Evolutionary conservation across 2,329 filamentous ascomycete genomes (phyloP), one percentile per base, ranked within the genome.

Genomic region (Aureobasidium sp.): DNA sequence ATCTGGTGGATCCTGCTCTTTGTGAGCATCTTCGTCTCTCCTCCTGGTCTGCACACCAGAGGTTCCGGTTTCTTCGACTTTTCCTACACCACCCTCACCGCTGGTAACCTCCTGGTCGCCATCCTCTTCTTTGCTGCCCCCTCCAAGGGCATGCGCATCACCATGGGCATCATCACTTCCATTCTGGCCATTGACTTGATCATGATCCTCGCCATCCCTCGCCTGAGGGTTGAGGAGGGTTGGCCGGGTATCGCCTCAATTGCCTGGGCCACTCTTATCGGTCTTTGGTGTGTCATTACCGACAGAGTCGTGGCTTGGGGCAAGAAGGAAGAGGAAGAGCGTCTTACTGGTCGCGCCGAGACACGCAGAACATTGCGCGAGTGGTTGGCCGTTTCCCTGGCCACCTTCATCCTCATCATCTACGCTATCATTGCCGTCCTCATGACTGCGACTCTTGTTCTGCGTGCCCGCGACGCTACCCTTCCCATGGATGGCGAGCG

Each of bases 21-120:
- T n/a, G 85, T 97, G 17, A 91, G 90, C 61, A 85, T 88, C 66
- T 99, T 99, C 76, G 86, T 95, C 67, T 96, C 90, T 59, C 91
- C 91, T 15, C 93, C 93, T 0, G 87, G 88, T 50, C 86, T 97
- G 72, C 85, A 94, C 72, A 89, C 86, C 11, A 85, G 91, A 58
- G 94, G 94, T 5, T 94, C 91, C n/a, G 90, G 90, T 42, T 99
- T 96, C 82, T 91, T 91, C 73, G 84, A 90, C 62, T 95, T 96
- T 71, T 84, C 87, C 65, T 97, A 89, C 74, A 86, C 90, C 5
- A 91, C 86, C 56, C 74, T 97, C 64, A 87, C 92, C 1, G 77
- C 91, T 31, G 85, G 87, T 12, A 90, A 91, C 58, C 80, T 97
- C 44, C 73, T 91, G 5, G 85, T 91, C 54, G 84, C 86, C 1